These are phyloP conservation scores for Fusarium gaditjirri DNA, from an alignment of 2,329 filamentous ascomycete genomes.

Conservation along the genomic window DNA sequence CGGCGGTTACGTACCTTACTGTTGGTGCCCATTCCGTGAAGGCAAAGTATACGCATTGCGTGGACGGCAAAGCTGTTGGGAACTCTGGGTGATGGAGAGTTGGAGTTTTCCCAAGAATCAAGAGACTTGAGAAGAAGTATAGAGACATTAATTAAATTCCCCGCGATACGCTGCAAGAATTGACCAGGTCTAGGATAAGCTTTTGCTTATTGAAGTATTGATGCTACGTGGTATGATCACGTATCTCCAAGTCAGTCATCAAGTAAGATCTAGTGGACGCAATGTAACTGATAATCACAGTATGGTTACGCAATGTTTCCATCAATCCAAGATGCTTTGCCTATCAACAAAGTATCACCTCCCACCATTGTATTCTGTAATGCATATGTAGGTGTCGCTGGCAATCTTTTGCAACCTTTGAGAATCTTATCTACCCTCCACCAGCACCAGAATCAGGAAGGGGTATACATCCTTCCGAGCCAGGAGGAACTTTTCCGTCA, in stretches of 20 bases:
- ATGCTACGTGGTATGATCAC: background rate
- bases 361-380: background rate
- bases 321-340: background rate
- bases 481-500: background rate
- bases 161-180: background rate
- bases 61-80: background rate
- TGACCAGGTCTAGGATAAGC: no score
- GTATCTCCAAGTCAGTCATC: no score
- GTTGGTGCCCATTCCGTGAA: constrained; percentile 8
- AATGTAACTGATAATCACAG: background rate
- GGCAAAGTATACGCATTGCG: constrained; percentile 7
- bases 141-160: no score
- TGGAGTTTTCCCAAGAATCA: background rate
- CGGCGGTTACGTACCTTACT: background rate
- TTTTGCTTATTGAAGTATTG: background rate
- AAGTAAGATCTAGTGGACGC: background rate
- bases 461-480: background rate
- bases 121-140: background rate
- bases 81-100: background rate
- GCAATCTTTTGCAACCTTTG: no score
- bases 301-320: background rate
- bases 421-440: background rate
- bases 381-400: background rate
- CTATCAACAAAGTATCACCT: background rate
- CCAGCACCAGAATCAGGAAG: background rate